Evolutionary conservation across 495 filamentous ascomycete genomes (phyloP), one percentile per base, ranked within the genome.

Genomic region (Aeminium ludgeri): DNA sequence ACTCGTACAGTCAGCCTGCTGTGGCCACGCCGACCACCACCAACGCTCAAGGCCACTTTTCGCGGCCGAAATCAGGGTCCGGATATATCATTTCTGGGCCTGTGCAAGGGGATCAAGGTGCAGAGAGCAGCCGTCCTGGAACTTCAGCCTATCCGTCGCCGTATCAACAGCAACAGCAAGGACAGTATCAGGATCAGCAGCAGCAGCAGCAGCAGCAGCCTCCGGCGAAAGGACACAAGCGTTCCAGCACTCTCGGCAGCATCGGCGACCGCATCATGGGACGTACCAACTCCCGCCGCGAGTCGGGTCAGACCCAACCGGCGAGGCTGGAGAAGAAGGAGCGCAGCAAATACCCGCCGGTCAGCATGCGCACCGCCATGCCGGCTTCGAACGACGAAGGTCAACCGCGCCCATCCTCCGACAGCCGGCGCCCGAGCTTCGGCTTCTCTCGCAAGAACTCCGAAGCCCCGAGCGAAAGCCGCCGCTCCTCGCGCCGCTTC

Each of bases 41-140:
- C 30, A 94, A 91, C 65, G 87, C 75, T 28, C 80, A 94, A 60
- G 89, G 84, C 45, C 79, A 80, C 49, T 79, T 97, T 44, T 76
- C 86, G 42, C 86, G 92, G 57, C 89, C 89, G 29, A 77, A 70
- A 48, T 62, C 66, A 12, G 83, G 78, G 40, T 33, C 38, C 10
- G 50, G 50, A 55, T 92, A 92, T 52, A 70, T 70, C 19, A 84
- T 89, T 31, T 82, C 82, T 15, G 65, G 65, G 38, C 78, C 82
- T 15, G 73, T 82, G 23, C 66, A 70, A 13, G 34, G 38, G n/a
- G 48, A 51, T 7, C 36, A 18, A 12, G 38, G 16, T 5, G 27
- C 25, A 17, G 38, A 45, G 12, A 5, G 6, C 27, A 44, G 34
- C 29, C 38, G 44, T 20, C 48, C 48, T 4, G 23, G 10, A 16